Evolutionary conservation across 441 rosid genomes (phyloP).

Genomic region (Pelargonium fulgidum): DNA sequence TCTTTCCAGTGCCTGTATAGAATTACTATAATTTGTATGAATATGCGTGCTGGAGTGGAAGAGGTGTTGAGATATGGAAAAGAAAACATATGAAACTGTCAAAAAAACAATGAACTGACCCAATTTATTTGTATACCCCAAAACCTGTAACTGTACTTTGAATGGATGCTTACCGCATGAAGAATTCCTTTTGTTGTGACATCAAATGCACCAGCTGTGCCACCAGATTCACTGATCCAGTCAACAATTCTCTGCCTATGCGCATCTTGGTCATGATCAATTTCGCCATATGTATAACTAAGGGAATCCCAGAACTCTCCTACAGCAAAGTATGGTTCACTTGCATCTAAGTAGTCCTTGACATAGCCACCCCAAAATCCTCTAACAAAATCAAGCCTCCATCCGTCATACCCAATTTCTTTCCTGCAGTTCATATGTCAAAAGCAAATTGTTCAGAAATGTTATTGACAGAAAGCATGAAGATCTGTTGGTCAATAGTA

Average conservation of each 20-base stretch:
- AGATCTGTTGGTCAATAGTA: conserved; percentile 11
- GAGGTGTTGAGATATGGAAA: no score
- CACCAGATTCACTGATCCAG: conserved; percentile 80
- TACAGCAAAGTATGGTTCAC: conserved; percentile 74
- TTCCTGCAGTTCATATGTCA: conserved; percentile 40
- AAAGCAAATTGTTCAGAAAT: conserved; percentile 19
- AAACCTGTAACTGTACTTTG: neutral
- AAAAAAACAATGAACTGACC: no score
- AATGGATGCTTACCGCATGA: conserved; percentile 51
- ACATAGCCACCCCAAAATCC: conserved; percentile 99
- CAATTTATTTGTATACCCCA: no score
- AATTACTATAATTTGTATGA: neutral
- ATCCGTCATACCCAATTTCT: conserved; percentile 95
- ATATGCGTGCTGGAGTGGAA: no score
- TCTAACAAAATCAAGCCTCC: conserved; percentile 97
- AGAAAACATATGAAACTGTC: no score
- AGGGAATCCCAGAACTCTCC: conserved; percentile 98
- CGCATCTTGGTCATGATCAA: conserved; percentile 94
- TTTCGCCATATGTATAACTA: conserved; percentile 68
- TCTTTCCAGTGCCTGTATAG: conserved; percentile 57
- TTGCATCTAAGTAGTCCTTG: conserved; percentile 86
- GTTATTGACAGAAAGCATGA: no score
- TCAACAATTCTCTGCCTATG: conserved; percentile 91
- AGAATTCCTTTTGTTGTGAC: conserved; percentile 96
- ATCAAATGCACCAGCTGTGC: conserved; percentile 91